Evolutionary conservation across 345 rosid genomes (phyloP).

Genomic region (Acer campestre): DNA sequence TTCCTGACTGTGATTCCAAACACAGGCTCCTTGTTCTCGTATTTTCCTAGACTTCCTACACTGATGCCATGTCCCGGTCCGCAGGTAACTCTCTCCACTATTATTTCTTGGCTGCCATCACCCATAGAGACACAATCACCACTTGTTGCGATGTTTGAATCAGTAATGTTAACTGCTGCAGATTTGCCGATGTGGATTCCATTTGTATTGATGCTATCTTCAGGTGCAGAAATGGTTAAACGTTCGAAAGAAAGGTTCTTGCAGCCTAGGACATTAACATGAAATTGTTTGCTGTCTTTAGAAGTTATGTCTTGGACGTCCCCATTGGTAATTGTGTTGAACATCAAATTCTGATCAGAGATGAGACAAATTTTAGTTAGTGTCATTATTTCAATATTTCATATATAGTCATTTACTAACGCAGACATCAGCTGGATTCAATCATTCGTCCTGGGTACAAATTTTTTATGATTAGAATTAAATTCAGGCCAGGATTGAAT

Average conservation of each 20-base stretch:
- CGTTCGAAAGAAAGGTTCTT: slow-evolving; percentile 37
- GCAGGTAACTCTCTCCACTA: neutral
- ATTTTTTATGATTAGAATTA: too few species aligned
- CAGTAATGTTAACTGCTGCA: slow-evolving; percentile 27
- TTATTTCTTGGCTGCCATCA: neutral
- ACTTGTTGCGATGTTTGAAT: slow-evolving; percentile 30
- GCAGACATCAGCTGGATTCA: too few species aligned
- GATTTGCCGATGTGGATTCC: slow-evolving; percentile 67
- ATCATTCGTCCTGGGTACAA: too few species aligned
- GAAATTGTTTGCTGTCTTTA: slow-evolving; percentile 52
- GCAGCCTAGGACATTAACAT: slow-evolving; percentile 48
- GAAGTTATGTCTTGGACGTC: slow-evolving; percentile 30
- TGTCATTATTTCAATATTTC: too few species aligned
- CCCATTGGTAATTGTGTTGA: slow-evolving; percentile 36
- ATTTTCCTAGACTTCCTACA: neutral
- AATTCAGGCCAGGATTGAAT: neutral
- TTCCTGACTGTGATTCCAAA: neutral
- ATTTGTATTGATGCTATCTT: slow-evolving; percentile 55
- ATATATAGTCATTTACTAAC: neutral
- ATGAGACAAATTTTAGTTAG: too few species aligned
- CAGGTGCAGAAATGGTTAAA: slow-evolving; percentile 42
- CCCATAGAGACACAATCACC: slow-evolving; percentile 20
- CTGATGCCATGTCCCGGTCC: slow-evolving; percentile 21
- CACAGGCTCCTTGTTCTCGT: neutral
- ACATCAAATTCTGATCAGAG: slow-evolving; percentile 47